Conservation (phyloP, 2,329 filamentous ascomycete species). For the Chrysoporthe cubensis region DNA sequence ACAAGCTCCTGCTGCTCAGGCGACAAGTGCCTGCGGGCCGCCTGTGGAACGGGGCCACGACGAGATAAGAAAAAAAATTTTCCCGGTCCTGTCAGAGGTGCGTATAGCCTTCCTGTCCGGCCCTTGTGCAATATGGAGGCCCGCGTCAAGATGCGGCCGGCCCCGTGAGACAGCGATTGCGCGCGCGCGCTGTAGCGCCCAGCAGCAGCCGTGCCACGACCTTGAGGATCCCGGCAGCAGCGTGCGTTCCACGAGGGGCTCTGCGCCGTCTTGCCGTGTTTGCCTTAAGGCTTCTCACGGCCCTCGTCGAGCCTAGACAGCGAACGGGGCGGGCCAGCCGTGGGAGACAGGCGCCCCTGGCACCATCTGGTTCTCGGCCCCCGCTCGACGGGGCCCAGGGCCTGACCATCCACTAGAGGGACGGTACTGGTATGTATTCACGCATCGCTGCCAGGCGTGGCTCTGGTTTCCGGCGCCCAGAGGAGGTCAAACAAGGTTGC, state of each 20-base stretch:
- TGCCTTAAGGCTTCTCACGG: background rate
- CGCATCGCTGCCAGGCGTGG: background rate
- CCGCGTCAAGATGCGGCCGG: conserved; percentile 8
- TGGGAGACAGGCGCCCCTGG: background rate
- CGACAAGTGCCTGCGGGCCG: background rate
- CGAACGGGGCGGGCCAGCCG: background rate
- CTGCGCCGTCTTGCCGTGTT: background rate
- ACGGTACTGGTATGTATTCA: background rate
- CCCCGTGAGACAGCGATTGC: conserved; percentile 10
- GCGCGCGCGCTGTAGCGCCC: background rate
- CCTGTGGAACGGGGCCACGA: background rate
- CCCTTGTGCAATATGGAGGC: background rate
- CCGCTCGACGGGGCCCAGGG: conserved; percentile 4
- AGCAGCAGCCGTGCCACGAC: background rate
- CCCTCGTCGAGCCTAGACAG: no score
- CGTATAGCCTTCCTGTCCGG: background rate
- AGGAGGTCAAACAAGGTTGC: background rate
- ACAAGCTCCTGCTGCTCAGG: background rate
- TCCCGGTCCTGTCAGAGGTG: background rate
- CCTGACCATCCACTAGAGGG: conserved; percentile 5
- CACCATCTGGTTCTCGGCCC: background rate
- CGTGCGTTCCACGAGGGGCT: background rate
- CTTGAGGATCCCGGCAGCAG: background rate
- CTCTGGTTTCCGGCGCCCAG: background rate
- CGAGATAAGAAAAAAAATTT: no score